These are phyloP conservation scores for Russula olivacea DNA, from an alignment of 768 basidiomycete genomes.

Conservation along the genomic window DNA sequence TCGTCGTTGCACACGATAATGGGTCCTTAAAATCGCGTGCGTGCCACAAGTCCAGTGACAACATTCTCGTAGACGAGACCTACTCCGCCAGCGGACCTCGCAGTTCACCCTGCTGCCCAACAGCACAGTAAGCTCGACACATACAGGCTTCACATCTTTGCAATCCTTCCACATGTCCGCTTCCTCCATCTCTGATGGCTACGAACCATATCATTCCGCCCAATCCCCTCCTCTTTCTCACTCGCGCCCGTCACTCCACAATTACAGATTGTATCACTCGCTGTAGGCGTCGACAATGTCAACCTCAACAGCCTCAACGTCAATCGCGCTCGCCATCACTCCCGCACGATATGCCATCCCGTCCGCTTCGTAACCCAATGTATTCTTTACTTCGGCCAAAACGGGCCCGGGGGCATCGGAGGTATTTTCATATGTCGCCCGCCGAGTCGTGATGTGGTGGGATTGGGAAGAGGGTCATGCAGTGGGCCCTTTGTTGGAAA, in stretches of 20 bases:
- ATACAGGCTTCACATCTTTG: slow-evolving; percentile 56
- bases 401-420: slow-evolving; percentile 57
- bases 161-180: slow-evolving; percentile 76
- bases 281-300: slow-evolving; percentile 20
- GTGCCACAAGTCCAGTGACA: neutral
- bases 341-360: slow-evolving; percentile 23
- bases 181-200: slow-evolving; percentile 66
- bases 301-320: slow-evolving; percentile 18
- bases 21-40: neutral
- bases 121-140: slow-evolving; percentile 53
- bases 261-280: slow-evolving; percentile 19
- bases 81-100: slow-evolving; percentile 32
- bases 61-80: slow-evolving; percentile 11
- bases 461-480: slow-evolving; percentile 60
- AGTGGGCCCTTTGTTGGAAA: slow-evolving; percentile 42
- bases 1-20: neutral
- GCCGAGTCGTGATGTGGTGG: slow-evolving; percentile 54
- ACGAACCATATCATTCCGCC: slow-evolving; percentile 42
- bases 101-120: slow-evolving; percentile 35
- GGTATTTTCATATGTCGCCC: slow-evolving; percentile 70
- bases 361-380: slow-evolving; percentile 35
- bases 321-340: slow-evolving; percentile 22
- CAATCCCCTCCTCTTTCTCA: slow-evolving; percentile 50
- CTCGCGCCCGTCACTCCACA: slow-evolving; percentile 26
- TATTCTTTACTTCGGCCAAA: slow-evolving; percentile 75